A percentile compares a stretch with the other conserved stretches of the same genome.
These are phyloP conservation scores for Stevia rebaudiana DNA, from an alignment of 140 eudicot species.

Conservation along the genomic window DNA sequence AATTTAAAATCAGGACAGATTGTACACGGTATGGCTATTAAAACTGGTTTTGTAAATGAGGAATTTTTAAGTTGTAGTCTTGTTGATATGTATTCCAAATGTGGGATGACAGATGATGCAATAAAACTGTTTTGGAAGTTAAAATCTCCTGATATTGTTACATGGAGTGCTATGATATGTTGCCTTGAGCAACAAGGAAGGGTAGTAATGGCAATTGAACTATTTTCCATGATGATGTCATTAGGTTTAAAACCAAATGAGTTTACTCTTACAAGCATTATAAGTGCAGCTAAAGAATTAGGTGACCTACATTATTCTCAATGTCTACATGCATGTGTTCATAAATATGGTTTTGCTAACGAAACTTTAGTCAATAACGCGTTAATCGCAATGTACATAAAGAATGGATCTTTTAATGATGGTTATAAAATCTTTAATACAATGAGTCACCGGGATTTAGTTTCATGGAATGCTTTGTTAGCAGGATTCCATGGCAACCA, in stretches of 20 bases:
- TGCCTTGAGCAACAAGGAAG: constrained; percentile 60
- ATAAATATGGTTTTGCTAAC: constrained; percentile 50
- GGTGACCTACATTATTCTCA: constrained; percentile 25
- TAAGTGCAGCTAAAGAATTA: constrained; percentile 38
- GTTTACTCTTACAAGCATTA: constrained; percentile 52
- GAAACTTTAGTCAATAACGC: constrained; percentile 55
- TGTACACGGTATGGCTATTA: constrained; percentile 44
- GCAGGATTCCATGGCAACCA: constrained; percentile 53
- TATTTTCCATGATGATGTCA: constrained; percentile 46
- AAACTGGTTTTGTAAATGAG: constrained; percentile 47
- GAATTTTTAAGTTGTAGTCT: constrained; percentile 51
- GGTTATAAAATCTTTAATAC: constrained; percentile 38
- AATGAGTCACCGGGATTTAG: constrained; percentile 44
- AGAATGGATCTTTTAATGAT: constrained; percentile 29
- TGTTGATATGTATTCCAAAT: constrained; percentile 68
- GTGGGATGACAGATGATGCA: constrained; percentile 52
- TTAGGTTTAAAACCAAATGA: constrained; percentile 52
- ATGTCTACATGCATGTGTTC: constrained; percentile 61
- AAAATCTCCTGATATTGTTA: constrained; percentile 48
- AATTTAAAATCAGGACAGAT: constrained; percentile 37
- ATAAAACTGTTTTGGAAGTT: constrained; percentile 39
- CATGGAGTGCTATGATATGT: constrained; percentile 64
- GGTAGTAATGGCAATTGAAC: constrained; percentile 41
- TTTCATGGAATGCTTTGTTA: constrained; percentile 65
- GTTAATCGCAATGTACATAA: constrained; percentile 56